Evolutionary conservation across 306 rosid genomes (phyloP).

Genomic region (Crotalaria pallida): DNA sequence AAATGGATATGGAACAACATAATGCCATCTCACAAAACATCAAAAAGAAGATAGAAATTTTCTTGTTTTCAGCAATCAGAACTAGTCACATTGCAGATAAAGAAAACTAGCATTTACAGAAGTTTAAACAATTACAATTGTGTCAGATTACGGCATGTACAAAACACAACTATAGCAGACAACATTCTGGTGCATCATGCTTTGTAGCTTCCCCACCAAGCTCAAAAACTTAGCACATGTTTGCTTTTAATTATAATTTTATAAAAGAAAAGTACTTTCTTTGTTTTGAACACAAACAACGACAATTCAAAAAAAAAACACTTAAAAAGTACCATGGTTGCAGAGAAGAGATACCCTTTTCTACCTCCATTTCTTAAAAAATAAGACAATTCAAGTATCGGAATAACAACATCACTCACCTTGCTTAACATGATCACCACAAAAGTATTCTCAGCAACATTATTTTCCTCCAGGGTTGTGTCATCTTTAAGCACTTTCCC

Average conservation of each 20-base stretch:
- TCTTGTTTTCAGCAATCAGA: not conserved
- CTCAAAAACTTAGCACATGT: not conserved
- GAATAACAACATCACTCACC: slow-evolving; percentile 48
- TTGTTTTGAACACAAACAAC: not conserved
- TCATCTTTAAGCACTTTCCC: slow-evolving; percentile 70
- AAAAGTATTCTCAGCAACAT: slow-evolving; percentile 69
- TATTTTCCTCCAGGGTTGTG: slow-evolving; percentile 64
- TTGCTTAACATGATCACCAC: slow-evolving; percentile 70
- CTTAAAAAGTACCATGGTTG: not conserved
- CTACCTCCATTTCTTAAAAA: too few relatives aligned
- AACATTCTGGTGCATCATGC: not conserved
- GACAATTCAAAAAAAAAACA: too few relatives aligned
- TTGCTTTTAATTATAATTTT: not conserved
- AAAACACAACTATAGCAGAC: not conserved
- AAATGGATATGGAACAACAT: not conserved
- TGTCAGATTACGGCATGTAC: not conserved
- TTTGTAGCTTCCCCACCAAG: not conserved
- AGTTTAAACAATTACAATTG: too few relatives aligned
- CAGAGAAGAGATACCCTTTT: not conserved
- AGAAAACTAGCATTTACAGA: not conserved
- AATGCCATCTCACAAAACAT: not conserved
- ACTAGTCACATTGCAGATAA: not conserved
- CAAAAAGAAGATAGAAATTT: not conserved
- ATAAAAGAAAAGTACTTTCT: too few relatives aligned
- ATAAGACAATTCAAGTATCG: not conserved